phyloP scores from a whole-genome alignment of 139 green algal species.

The Tetratostichococcus sp. region DNA sequence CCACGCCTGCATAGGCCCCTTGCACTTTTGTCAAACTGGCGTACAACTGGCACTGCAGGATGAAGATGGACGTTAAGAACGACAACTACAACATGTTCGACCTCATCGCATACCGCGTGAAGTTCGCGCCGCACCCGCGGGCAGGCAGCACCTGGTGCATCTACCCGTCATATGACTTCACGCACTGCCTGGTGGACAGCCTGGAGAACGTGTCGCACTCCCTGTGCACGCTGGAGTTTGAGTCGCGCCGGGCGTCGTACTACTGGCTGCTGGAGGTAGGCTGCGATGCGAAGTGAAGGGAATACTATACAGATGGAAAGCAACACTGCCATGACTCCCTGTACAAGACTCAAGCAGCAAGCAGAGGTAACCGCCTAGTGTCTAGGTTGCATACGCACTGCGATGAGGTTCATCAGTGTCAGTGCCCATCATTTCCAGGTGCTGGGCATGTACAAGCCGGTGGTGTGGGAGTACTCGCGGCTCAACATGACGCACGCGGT shows the following conservation, averaged over 20 bases:
- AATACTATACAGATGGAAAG: too few species aligned
- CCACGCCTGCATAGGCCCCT: too few species aligned
- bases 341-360: too few species aligned
- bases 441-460: slow-evolving; percentile 91
- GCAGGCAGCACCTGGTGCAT: slow-evolving; percentile 88
- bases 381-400: too few species aligned
- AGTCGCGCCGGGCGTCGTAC: slow-evolving; percentile 93
- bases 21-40: not conserved
- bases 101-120: slow-evolving; percentile 96
- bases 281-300: too few species aligned
- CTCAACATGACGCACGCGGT: slow-evolving; percentile 98
- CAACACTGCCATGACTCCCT: too few species aligned
- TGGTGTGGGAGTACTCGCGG: slow-evolving; percentile 96
- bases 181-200: slow-evolving; percentile 95
- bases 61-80: slow-evolving; percentile 83
- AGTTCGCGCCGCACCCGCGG: slow-evolving; percentile 86
- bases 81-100: slow-evolving; percentile 98
- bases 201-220: slow-evolving; percentile 99
- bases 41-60: slow-evolving; percentile 2
- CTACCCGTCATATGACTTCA: slow-evolving; percentile 99
- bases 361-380: too few species aligned
- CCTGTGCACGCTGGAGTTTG: slow-evolving; percentile 99
- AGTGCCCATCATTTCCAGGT: slow-evolving; percentile 40
- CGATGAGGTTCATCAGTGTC: too few species aligned
- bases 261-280: slow-evolving; percentile 82